Conservation (phyloP, 2,329 filamentous ascomycete species). For the Cyphellophora europaea region DNA sequence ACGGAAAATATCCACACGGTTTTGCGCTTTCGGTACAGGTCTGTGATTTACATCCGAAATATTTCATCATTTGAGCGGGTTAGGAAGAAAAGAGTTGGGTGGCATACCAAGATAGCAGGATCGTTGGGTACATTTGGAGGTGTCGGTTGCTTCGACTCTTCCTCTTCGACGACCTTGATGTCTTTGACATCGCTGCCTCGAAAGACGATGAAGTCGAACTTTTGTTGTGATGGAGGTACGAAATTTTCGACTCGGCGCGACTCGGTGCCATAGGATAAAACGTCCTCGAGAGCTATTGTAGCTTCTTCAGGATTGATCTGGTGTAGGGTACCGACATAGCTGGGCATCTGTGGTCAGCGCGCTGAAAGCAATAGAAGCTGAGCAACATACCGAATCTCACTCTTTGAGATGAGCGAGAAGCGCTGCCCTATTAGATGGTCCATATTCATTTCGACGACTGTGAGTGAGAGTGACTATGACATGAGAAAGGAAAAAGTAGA, state of each 20-base stretch:
- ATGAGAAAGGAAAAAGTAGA: slow-evolving; percentile 18
- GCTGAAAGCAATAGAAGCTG: slow-evolving; percentile 9
- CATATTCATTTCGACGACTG: slow-evolving; percentile 34
- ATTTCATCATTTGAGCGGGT: slow-evolving; percentile 67
- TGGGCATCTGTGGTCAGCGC: slow-evolving; percentile 36
- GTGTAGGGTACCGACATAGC: slow-evolving; percentile 91
- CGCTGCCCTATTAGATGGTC: slow-evolving; percentile 55
- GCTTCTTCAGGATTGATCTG: slow-evolving; percentile 97
- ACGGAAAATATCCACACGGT: slow-evolving; percentile 97
- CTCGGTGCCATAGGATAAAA: slow-evolving; percentile 89
- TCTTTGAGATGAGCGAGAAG: slow-evolving; percentile 95
- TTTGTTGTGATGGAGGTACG: slow-evolving; percentile 70
- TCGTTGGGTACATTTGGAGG: slow-evolving; percentile 73
- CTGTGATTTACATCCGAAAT: slow-evolving; percentile 92
- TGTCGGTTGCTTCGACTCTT: slow-evolving; percentile 49
- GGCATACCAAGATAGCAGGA: slow-evolving; percentile 66
- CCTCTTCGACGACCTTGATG: slow-evolving; percentile 79
- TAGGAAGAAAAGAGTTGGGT: slow-evolving; percentile 4
- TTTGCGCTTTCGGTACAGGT: slow-evolving; percentile 85
- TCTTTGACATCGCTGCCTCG: slow-evolving; percentile 98
- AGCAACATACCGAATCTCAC: slow-evolving; percentile 72
- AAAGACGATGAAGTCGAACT: slow-evolving; percentile 99
- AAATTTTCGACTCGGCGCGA: slow-evolving; percentile 75
- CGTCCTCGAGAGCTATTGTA: slow-evolving; percentile 94
- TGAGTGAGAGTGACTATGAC: slow-evolving; percentile 19